Base-by-base conservation (phyloP, 441 rosid genomes). In the Pelargonium myrrhifolium region DNA sequence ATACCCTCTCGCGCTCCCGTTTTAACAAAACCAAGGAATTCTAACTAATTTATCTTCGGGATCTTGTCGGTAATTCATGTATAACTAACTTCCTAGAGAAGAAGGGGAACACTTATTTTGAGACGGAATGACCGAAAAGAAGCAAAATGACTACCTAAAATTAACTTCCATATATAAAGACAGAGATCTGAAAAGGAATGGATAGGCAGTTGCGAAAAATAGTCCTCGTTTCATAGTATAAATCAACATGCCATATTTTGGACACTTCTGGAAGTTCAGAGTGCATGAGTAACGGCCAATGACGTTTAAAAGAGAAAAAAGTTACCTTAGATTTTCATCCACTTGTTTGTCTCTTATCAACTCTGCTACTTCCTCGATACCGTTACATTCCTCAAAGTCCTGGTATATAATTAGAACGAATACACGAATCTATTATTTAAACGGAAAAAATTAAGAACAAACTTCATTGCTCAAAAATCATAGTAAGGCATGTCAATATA, bases 281-380 rank as follows among this genome's bases (percentile, higher is more conserved):
- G 37, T 31, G 37, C 37, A 31, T 31, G 37, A 17, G 6, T 6
- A n/a, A 15, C 28, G 14, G 4, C 18, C 45, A 8, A 26, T 6
- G 12, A n/a, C 15, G 3, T 17, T 31, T 17, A 17, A 39, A 37
- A 5, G 11, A 61, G 40, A 65, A 60, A 55, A 17, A 62, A 14
- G 69, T 20, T 70, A 85, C 98, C 96, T 88, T 74, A 92, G 98
- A 79, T 86, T 85, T 82, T 92, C 98, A 68, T 88, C 97, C 12
- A 77, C 86, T 86, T 88, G 92, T 66, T 88, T 90, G 83, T 89
- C 96, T 78, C 84, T 78, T 67, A 90, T 81, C 66, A 90, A 86
- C 71, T 80, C 83, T 9, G 94, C 83, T 67, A 90, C 93, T 80
- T 90, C 95, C 77, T 90, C 97, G 39, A 90, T 87, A 62, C 96